Conservation (phyloP, 345 rosid genomes). For the Streptanthus diversifolius region DNA sequence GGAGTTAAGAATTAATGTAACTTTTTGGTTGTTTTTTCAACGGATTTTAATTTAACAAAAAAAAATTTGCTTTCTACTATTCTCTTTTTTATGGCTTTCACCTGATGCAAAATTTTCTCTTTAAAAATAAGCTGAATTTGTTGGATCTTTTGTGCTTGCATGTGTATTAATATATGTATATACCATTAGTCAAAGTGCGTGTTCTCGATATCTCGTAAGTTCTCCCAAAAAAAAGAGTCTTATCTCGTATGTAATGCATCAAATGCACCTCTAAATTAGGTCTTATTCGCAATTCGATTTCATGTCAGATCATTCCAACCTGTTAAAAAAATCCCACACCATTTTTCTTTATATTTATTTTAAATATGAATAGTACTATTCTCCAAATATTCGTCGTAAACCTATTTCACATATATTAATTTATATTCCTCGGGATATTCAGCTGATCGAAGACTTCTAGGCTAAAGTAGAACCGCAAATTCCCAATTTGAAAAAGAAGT, state of each 20-base stretch:
- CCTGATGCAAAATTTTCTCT: neutral
- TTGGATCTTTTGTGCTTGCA: neutral
- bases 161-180: neutral
- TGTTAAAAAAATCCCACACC: neutral
- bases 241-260: neutral
- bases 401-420: slow-evolving; percentile 7
- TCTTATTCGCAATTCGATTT: neutral
- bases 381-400: slow-evolving; percentile 22
- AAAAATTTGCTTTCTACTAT: too few species aligned
- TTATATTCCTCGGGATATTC: slow-evolving; percentile 29
- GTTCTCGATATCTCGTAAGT: neutral
- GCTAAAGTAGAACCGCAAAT: slow-evolving; percentile 13
- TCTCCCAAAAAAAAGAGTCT: neutral
- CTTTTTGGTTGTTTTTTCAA: neutral
- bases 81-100: too few species aligned
- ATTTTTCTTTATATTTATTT: neutral
- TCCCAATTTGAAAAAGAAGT: slow-evolving; percentile 11
- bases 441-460: slow-evolving; percentile 15
- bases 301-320: neutral
- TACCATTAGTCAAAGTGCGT: neutral
- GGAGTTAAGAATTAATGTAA: neutral
- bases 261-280: neutral
- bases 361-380: neutral
- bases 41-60: too few species aligned
- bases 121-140: neutral